Conservation (phyloP, 768 basidiomycete species). For the Tylopilus plumbeoviolaceoides region DNA sequence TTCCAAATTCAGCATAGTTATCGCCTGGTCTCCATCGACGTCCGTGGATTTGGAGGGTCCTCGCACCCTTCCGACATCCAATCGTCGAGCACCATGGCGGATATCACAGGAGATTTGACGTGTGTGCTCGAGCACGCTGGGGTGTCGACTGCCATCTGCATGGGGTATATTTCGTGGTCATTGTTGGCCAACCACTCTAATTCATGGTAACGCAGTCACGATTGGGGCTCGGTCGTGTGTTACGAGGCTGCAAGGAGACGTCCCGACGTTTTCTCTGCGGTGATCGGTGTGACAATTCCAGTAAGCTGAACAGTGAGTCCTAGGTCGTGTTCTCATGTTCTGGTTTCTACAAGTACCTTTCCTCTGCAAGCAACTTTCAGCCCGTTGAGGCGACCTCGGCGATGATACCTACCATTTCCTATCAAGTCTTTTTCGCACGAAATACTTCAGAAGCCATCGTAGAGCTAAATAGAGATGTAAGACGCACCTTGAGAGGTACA, state of each 20-base stretch:
- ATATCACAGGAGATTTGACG: slow-evolving; percentile 58
- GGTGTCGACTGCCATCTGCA: slow-evolving; percentile 48
- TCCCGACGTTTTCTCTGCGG: slow-evolving; percentile 58
- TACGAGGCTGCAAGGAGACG: slow-evolving; percentile 66
- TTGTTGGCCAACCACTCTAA: background rate
- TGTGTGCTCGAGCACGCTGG: slow-evolving; percentile 56
- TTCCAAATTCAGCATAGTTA: slow-evolving; percentile 46
- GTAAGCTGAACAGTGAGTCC: slow-evolving; percentile 34
- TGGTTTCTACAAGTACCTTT: slow-evolving; percentile 48
- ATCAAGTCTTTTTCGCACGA: slow-evolving; percentile 60
- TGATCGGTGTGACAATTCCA: slow-evolving; percentile 58
- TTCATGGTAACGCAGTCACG: slow-evolving; percentile 46
- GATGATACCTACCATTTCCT: slow-evolving; percentile 50
- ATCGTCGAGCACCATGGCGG: slow-evolving; percentile 54
- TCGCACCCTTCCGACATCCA: slow-evolving; percentile 60
- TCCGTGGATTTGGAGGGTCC: slow-evolving; percentile 70
- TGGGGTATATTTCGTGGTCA: slow-evolving; percentile 46
- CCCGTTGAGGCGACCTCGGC: slow-evolving; percentile 40
- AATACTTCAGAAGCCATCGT: slow-evolving; percentile 43
- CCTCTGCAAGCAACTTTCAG: slow-evolving; percentile 44
- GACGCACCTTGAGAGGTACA: slow-evolving; percentile 54
- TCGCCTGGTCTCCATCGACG: slow-evolving; percentile 55
- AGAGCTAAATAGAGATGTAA: slow-evolving; percentile 55
- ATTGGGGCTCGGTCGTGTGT: slow-evolving; percentile 69
- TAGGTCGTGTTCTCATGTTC: background rate